Evolutionary conservation across 2,329 filamentous ascomycete species (phyloP).

Genomic region (Apiospora pterosperma): DNA sequence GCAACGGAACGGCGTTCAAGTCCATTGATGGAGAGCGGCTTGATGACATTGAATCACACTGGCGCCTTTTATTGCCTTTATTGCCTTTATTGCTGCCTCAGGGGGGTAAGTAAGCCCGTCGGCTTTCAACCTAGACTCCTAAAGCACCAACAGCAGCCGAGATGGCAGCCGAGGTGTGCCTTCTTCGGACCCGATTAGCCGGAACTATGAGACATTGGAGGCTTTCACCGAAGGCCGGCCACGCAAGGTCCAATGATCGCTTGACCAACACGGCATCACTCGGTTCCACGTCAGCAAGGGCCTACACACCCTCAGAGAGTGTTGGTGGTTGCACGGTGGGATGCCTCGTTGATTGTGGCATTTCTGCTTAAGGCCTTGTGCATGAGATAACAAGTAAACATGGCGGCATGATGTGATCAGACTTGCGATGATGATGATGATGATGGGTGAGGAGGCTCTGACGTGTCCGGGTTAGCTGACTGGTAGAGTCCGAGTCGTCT

Average conservation of each 20-base stretch:
- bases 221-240: neutral
- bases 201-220: neutral
- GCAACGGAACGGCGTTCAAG: neutral
- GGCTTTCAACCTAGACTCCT: neutral
- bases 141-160: neutral
- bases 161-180: neutral
- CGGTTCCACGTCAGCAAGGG: neutral
- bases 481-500: neutral
- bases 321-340: neutral
- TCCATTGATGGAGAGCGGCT: neutral
- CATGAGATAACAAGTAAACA: neutral
- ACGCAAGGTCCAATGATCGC: neutral
- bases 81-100: neutral
- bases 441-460: neutral
- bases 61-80: neutral
- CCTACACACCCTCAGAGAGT: neutral
- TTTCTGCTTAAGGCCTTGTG: neutral
- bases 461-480: neutral
- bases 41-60: neutral
- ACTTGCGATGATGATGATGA: too few relatives aligned
- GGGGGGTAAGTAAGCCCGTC: neutral
- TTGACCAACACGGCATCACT: too few relatives aligned
- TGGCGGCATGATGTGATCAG: neutral
- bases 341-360: neutral
- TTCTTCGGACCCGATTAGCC: neutral